Percentiles rank a stretch among this genome's conserved stretches.
Evolutionary conservation across 1,284 basidiomycete species (phyloP).

Genomic region (Marasmius tenuissimus): DNA sequence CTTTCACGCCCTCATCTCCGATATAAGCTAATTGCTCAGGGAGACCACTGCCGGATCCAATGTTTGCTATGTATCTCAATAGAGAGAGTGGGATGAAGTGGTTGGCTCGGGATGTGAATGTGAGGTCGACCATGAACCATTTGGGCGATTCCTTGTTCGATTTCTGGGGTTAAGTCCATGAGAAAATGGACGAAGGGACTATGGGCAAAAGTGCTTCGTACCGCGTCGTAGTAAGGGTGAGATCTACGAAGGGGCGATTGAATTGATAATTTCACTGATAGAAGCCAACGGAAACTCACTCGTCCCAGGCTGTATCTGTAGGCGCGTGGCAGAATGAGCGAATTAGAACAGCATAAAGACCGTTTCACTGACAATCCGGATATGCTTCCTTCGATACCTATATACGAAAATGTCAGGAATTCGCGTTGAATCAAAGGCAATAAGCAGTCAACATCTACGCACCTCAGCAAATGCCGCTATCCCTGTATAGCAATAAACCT

Average conservation of each 20-base stretch:
- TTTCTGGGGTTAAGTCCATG: constrained; percentile 49
- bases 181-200: background rate
- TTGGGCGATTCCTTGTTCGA: constrained; percentile 73
- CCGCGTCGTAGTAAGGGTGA: constrained; percentile 90
- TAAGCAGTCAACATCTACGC: constrained; percentile 17
- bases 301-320: constrained; percentile 87
- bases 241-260: constrained; percentile 35
- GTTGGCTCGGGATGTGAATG: constrained; percentile 64
- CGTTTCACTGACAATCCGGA: constrained; percentile 74
- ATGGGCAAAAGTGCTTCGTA: constrained; percentile 29
- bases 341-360: constrained; percentile 1
- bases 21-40: constrained; percentile 67
- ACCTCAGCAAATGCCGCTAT: constrained; percentile 85
- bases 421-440: background rate
- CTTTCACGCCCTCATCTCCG: constrained; percentile 53
- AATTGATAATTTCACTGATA: constrained; percentile 5
- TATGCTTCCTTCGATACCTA: constrained; percentile 84
- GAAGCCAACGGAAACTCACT: constrained; percentile 44
- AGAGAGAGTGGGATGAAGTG: constrained; percentile 83
- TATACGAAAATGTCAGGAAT: constrained; percentile 3
- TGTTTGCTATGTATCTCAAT: constrained; percentile 64
- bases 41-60: constrained; percentile 27
- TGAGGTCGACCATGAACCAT: constrained; percentile 93
- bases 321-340: constrained; percentile 2
- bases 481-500: constrained; percentile 44